Evolutionary conservation across 805 yeast species (phyloP).

Genomic region (Candida sphagnicola): DNA sequence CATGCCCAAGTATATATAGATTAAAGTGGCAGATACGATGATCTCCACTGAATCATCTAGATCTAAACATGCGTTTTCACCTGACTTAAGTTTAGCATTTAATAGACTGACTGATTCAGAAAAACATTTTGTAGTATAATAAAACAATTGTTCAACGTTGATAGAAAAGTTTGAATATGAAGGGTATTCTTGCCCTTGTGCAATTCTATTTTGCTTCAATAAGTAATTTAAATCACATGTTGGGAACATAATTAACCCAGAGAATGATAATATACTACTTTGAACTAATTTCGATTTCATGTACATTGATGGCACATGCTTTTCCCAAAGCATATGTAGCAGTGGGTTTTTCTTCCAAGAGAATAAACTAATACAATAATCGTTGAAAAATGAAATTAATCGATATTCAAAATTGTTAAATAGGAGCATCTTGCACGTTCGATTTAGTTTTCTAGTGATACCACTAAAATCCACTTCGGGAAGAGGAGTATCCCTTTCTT

Average conservation of each 20-base stretch:
- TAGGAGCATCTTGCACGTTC: too few relatives aligned
- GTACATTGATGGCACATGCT: constrained; percentile 22
- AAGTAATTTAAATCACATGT: not conserved
- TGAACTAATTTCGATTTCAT: constrained; percentile 22
- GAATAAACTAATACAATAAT: constrained; percentile 23
- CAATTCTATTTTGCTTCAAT: not conserved
- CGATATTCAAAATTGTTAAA: constrained; percentile 11
- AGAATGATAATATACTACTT: constrained; percentile 18
- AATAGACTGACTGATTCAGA: not conserved
- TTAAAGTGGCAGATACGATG: too few relatives aligned
- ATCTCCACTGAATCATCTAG: too few relatives aligned
- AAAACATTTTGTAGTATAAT: not conserved
- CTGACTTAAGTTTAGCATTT: too few relatives aligned
- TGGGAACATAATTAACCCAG: constrained; percentile 9
- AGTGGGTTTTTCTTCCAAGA: constrained; percentile 18
- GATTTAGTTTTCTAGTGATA: too few relatives aligned
- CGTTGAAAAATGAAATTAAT: constrained; percentile 21
- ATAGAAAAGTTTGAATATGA: too few relatives aligned
- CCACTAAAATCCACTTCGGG: too few relatives aligned
- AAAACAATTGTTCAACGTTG: too few relatives aligned
- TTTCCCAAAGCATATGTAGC: constrained; percentile 22
- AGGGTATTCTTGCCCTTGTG: not conserved
- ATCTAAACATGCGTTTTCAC: too few relatives aligned
- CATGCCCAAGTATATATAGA: too few relatives aligned
- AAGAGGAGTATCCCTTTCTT: too few relatives aligned